phyloP scores from a whole-genome alignment of 257 asterid species.

The Nicotiana tabacum region DNA sequence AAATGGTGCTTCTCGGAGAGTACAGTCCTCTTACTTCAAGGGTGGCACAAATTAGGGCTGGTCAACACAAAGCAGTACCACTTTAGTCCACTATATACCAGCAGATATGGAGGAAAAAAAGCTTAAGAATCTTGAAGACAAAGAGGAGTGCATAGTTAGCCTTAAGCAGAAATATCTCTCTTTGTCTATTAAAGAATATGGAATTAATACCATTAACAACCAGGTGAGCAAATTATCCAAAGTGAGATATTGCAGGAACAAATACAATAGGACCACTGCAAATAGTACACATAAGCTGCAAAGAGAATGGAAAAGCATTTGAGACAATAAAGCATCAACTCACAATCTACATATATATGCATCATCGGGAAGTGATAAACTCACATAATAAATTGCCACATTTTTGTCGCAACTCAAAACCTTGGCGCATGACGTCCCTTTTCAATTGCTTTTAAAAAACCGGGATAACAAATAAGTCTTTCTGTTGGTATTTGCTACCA shows the following conservation, averaged over 20 bases:
- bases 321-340: too few relatives aligned
- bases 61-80: not conserved
- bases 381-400: too few relatives aligned
- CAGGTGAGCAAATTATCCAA: too few relatives aligned
- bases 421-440: too few relatives aligned
- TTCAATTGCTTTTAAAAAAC: too few relatives aligned
- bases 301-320: too few relatives aligned
- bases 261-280: too few relatives aligned
- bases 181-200: not conserved
- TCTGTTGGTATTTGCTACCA: not conserved
- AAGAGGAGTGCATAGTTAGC: not conserved
- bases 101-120: not conserved
- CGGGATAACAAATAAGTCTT: not conserved
- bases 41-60: not conserved
- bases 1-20: not conserved
- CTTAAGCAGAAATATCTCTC: not conserved
- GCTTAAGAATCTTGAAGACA: not conserved
- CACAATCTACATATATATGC: not conserved
- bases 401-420: too few relatives aligned
- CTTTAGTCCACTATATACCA: not conserved
- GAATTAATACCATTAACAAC: too few relatives aligned
- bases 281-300: too few relatives aligned
- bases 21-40: not conserved
- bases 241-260: too few relatives aligned
- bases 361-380: not conserved